Percentiles rank a stretch among this genome's conserved stretches.
phyloP scores from a whole-genome alignment of 2,329 filamentous ascomycete genomes.

The Cadophora gregata region DNA sequence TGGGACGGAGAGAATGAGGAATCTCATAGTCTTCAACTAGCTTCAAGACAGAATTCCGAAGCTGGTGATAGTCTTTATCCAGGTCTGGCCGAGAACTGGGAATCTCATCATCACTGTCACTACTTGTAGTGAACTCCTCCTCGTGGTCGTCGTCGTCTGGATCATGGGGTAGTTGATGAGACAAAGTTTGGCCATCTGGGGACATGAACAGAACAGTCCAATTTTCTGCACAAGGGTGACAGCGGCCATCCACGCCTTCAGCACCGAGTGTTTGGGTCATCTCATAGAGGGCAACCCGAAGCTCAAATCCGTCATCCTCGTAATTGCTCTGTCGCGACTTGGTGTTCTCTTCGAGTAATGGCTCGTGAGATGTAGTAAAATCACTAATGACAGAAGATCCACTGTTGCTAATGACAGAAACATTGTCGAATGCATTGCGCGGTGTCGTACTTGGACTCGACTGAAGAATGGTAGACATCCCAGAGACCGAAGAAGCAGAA shows the following conservation, averaged over 20 bases:
- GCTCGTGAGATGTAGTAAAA: slow-evolving; percentile 68
- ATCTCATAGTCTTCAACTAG: slow-evolving; percentile 85
- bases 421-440: slow-evolving; percentile 62
- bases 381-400: slow-evolving; percentile 76
- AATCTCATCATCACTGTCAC: slow-evolving; percentile 63
- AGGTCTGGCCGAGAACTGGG: slow-evolving; percentile 65
- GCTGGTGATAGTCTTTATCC: slow-evolving; percentile 79
- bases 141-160: slow-evolving; percentile 69
- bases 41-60: slow-evolving; percentile 81
- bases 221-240: slow-evolving; percentile 80
- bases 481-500: slow-evolving; percentile 71
- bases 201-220: slow-evolving; percentile 86
- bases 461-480: slow-evolving; percentile 70
- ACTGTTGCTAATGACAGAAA: slow-evolving; percentile 75
- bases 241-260: slow-evolving; percentile 69
- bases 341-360: slow-evolving; percentile 61
- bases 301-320: slow-evolving; percentile 68
- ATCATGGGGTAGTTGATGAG: slow-evolving; percentile 75
- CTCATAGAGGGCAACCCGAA: slow-evolving; percentile 73
- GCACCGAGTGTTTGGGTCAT: slow-evolving; percentile 70
- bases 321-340: slow-evolving; percentile 57
- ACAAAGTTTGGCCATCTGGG: slow-evolving; percentile 71
- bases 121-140: slow-evolving; percentile 67
- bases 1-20: slow-evolving; percentile 67
- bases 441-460: slow-evolving; percentile 68